These are phyloP conservation scores for Hsuehochloa calcarea DNA, from an alignment of 176 grass and related monocot genomes.

Conservation along the genomic window DNA sequence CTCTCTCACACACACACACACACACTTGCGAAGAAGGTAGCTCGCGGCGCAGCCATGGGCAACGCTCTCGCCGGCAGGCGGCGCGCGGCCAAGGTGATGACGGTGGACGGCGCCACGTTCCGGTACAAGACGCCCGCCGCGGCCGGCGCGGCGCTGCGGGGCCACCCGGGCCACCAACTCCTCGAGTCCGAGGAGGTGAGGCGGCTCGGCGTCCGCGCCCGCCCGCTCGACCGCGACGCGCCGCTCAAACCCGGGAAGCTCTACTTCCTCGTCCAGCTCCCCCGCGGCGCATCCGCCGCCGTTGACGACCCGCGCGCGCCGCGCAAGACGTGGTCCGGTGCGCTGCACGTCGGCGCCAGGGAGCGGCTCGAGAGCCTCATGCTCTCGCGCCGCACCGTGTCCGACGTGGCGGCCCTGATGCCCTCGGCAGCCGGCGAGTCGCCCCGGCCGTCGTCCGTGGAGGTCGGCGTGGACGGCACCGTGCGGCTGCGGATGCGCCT, in stretches of 20 bases:
- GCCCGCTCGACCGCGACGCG: constrained; percentile 64
- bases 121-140: constrained; percentile 54
- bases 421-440: not conserved
- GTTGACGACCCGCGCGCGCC: constrained; percentile 34
- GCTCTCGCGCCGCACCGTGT: constrained; percentile 81
- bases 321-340: constrained; percentile 75
- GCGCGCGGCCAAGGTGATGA: constrained; percentile 91
- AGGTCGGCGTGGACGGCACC: constrained; percentile 54
- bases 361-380: constrained; percentile 91
- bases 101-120: constrained; percentile 80
- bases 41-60: constrained; percentile 42
- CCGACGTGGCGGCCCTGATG: constrained; percentile 53
- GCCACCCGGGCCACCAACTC: constrained; percentile 75
- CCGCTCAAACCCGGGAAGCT: constrained; percentile 81
- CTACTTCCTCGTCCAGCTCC: constrained; percentile 89
- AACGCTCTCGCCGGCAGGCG: constrained; percentile 62
- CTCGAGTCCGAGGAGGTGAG: constrained; percentile 87
- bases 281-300: not conserved
- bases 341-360: constrained; percentile 68
- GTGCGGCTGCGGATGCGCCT: constrained; percentile 78
- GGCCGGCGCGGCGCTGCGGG: constrained; percentile 50
- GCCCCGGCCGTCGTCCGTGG: constrained; percentile 38
- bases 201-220: constrained; percentile 57
- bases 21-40: not conserved
- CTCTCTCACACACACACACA: too few relatives aligned